Percentiles rank a stretch among this genome's conserved stretches.
Conservation (phyloP, 2,329 filamentous ascomycete genomes). For the Chaetomium globosum region DNA sequence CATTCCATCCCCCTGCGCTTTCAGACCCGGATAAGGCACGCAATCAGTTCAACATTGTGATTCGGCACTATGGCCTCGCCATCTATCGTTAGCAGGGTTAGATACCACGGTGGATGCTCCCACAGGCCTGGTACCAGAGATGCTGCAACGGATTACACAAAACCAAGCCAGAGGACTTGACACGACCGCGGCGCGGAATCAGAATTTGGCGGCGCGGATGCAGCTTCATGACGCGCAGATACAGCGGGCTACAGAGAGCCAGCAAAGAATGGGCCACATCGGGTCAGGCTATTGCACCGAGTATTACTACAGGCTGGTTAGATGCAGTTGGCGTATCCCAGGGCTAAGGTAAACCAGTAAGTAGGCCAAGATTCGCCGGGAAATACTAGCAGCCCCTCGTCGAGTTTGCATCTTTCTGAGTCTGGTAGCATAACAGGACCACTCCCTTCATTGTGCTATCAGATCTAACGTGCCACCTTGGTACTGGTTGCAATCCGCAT, state of each 20-base stretch:
- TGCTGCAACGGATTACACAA: neutral
- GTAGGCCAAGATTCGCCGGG: too few species aligned
- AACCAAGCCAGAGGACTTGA: neutral
- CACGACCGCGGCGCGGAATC: neutral
- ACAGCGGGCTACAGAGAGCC: neutral
- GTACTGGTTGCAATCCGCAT: constrained; percentile 14
- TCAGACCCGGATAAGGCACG: neutral
- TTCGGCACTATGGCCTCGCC: neutral
- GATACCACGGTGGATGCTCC: neutral
- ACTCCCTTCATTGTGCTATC: neutral
- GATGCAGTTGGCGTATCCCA: too few species aligned
- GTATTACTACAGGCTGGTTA: neutral
- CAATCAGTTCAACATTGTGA: neutral
- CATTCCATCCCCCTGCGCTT: neutral
- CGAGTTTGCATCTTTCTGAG: too few species aligned
- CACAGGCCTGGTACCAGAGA: neutral
- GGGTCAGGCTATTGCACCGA: neutral
- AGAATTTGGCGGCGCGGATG: neutral
- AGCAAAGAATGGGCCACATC: neutral
- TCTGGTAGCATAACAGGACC: neutral
- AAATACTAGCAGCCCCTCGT: too few species aligned
- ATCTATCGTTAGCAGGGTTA: neutral
- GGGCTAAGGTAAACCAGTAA: too few species aligned
- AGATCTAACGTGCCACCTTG: neutral
- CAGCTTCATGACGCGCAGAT: neutral